phyloP scores from a whole-genome alignment of 148 eudicot genomes.

The Diospyros lotus region DNA sequence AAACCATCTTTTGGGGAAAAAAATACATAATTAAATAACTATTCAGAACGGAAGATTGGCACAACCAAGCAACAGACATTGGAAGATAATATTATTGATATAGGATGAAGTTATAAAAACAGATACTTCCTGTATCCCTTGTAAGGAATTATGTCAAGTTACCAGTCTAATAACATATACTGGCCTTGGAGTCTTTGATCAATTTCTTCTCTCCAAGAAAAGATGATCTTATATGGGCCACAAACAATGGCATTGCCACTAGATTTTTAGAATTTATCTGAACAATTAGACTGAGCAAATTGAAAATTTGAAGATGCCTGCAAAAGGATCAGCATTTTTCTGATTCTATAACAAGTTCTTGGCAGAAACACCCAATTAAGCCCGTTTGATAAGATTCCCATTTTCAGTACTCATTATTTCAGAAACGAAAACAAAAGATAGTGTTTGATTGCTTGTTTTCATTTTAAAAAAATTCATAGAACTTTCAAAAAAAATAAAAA shows the following conservation, averaged over 20 bases:
- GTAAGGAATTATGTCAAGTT: not conserved
- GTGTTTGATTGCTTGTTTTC: no score
- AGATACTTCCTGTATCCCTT: not conserved
- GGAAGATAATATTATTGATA: not conserved
- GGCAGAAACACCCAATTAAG: no score
- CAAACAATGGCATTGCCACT: not conserved
- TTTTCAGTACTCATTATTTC: no score
- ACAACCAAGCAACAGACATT: not conserved
- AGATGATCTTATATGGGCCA: not conserved
- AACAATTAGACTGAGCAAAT: no score
- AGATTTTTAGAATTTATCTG: not conserved
- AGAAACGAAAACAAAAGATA: no score
- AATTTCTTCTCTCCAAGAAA: not conserved
- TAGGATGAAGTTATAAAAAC: not conserved
- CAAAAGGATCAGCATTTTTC: no score
- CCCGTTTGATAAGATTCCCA: no score
- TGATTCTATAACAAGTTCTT: no score
- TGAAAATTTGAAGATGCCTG: no score
- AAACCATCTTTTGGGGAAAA: not conserved
- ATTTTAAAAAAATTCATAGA: no score
- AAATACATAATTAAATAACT: not conserved
- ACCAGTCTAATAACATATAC: not conserved
- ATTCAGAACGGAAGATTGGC: conserved; percentile 1
- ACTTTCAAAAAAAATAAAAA: no score
- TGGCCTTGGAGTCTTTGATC: not conserved